Conservation (phyloP, 192 early-diverging fungal genomes). For the Paraglomus occultum region DNA sequence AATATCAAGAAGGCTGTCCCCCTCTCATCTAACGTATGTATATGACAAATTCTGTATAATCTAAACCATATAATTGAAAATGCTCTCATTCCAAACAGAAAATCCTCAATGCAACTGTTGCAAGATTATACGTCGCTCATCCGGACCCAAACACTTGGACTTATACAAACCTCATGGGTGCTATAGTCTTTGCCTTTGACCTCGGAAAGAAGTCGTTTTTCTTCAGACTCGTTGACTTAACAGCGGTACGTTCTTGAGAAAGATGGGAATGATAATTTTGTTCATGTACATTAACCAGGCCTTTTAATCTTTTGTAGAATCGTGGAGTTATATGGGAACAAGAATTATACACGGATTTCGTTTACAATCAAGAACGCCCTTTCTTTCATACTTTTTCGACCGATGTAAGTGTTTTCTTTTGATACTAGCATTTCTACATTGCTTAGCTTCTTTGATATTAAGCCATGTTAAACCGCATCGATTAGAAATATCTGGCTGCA, state of each 20-base stretch:
- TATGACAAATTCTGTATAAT: background rate
- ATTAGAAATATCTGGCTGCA: slow-evolving; percentile 58
- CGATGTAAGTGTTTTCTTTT: slow-evolving; percentile 48
- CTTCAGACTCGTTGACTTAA: slow-evolving; percentile 68
- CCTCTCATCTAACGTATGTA: slow-evolving; percentile 53
- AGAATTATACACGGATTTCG: slow-evolving; percentile 73
- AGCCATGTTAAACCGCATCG: background rate
- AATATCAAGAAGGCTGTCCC: slow-evolving; percentile 63
- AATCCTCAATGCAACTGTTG: slow-evolving; percentile 75
- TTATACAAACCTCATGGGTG: slow-evolving; percentile 69
- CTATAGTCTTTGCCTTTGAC: slow-evolving; percentile 65
- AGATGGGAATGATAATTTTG: background rate
- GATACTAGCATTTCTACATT: background rate
- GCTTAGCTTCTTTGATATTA: slow-evolving; percentile 8
- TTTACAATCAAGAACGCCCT: slow-evolving; percentile 56
- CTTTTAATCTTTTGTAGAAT: slow-evolving; percentile 36
- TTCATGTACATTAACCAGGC: background rate
- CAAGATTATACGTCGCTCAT: slow-evolving; percentile 69
- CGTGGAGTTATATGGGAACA: slow-evolving; percentile 76
- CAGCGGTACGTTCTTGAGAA: slow-evolving; percentile 29
- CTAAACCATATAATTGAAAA: background rate
- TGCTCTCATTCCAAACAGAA: slow-evolving; percentile 47
- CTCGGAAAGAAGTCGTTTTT: slow-evolving; percentile 62
- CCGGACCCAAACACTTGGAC: slow-evolving; percentile 66
- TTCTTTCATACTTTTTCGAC: slow-evolving; percentile 73